phyloP scores from a whole-genome alignment of 495 filamentous ascomycete species.

The Xylaria curta region DNA sequence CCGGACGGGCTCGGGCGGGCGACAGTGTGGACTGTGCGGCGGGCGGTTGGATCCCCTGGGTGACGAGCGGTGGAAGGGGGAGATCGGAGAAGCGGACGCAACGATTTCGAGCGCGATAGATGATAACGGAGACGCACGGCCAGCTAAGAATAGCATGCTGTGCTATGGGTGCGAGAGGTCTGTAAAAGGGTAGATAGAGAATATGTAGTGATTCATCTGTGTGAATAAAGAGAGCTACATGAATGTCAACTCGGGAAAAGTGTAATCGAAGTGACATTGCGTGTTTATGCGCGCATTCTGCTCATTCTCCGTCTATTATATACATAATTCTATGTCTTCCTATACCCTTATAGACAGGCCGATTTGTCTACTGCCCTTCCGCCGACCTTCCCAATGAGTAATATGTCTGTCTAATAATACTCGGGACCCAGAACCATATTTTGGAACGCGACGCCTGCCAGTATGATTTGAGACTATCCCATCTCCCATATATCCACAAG shows the following conservation, averaged over 20 bases:
- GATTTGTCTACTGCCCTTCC: not conserved
- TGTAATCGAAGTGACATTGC: not conserved
- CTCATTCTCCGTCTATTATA: constrained; percentile 14
- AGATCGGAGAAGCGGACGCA: constrained; percentile 44
- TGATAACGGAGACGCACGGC: constrained; percentile 19
- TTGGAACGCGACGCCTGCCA: constrained; percentile 16
- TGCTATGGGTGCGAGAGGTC: constrained; percentile 64
- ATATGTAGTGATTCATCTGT: not conserved
- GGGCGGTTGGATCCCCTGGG: constrained; percentile 56
- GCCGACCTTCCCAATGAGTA: not conserved
- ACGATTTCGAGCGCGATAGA: not conserved
- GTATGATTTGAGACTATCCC: not conserved
- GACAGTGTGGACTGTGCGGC: constrained; percentile 55
- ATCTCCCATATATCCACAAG: not conserved
- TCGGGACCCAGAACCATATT: constrained; percentile 7
- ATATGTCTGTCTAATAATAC: constrained; percentile 4
- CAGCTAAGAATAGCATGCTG: constrained; percentile 33
- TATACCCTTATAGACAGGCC: not conserved
- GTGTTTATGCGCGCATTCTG: not conserved
- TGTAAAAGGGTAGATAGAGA: constrained; percentile 41
- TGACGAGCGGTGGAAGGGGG: constrained; percentile 57
- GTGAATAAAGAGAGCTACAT: not conserved
- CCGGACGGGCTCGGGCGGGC: constrained; percentile 28
- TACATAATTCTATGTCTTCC: constrained; percentile 4
- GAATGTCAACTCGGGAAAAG: not conserved